Percentiles rank a stretch among this genome's conserved stretches.
Evolutionary conservation across 164 flowering plant genomes (phyloP).

Genomic region (Vitis riparia): DNA sequence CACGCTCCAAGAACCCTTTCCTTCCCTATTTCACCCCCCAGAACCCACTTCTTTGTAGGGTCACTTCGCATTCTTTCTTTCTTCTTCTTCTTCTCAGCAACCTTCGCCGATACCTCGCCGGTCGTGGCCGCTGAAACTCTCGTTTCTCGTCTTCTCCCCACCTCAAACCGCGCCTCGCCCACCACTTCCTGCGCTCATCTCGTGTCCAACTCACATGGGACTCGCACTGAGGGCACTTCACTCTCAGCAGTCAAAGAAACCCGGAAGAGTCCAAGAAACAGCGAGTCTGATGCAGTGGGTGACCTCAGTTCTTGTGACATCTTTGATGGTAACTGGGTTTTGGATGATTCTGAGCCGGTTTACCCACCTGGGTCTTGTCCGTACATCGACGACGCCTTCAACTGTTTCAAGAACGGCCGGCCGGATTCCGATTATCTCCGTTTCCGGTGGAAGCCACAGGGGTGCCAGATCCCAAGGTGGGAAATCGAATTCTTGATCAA

Average conservation of each 20-base stretch:
- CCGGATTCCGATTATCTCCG: slow-evolving; percentile 39
- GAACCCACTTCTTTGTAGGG: slow-evolving; percentile 20
- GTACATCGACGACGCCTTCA: slow-evolving; percentile 49
- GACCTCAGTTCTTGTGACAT: slow-evolving; percentile 46
- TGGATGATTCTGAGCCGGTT: slow-evolving; percentile 36
- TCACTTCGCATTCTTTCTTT: slow-evolving; percentile 22
- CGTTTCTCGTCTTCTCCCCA: slow-evolving; percentile 18
- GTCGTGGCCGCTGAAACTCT: slow-evolving; percentile 14
- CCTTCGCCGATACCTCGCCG: slow-evolving; percentile 22
- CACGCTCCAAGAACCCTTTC: slow-evolving; percentile 20
- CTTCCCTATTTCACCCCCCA: slow-evolving; percentile 23
- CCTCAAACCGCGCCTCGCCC: slow-evolving; percentile 19
- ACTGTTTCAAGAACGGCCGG: slow-evolving; percentile 59
- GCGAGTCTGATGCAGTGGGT: not conserved
- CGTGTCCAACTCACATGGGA: slow-evolving; percentile 8
- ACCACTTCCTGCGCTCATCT: slow-evolving; percentile 11
- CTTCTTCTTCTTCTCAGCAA: slow-evolving; percentile 21
- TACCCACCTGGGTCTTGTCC: slow-evolving; percentile 63
- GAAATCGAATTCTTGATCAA: not conserved
- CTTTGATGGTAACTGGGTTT: slow-evolving; percentile 56
- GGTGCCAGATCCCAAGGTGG: slow-evolving; percentile 50
- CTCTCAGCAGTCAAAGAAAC: slow-evolving; percentile 14
- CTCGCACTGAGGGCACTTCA: not conserved
- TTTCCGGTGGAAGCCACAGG: slow-evolving; percentile 50
- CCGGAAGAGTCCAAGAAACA: slow-evolving; percentile 13